A percentile compares a stretch with the other conserved stretches of the same genome.
Evolutionary conservation across 1,284 basidiomycete genomes (phyloP).

Genomic region (Sporisorium sorghi): DNA sequence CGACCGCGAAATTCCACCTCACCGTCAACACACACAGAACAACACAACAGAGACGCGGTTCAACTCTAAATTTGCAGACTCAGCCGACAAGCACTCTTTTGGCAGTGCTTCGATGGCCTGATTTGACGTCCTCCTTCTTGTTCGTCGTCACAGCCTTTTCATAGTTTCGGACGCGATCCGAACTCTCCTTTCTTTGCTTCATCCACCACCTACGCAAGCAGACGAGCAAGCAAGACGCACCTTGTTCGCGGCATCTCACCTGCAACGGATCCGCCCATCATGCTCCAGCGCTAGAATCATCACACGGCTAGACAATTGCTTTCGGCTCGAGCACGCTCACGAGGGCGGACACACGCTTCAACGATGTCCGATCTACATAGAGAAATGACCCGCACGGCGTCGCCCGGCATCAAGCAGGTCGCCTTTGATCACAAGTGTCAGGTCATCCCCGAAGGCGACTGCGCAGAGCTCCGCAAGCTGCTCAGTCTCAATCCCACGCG

Average conservation of each 20-base stretch:
- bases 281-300: neutral
- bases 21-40: neutral
- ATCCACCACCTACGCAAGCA: neutral
- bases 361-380: conserved; percentile 21
- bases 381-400: conserved; percentile 7
- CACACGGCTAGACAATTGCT: neutral
- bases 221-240: neutral
- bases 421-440: conserved; percentile 42
- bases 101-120: neutral
- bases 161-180: neutral
- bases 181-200: neutral
- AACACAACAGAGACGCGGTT: neutral
- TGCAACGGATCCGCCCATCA: no score
- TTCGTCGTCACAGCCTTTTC: neutral
- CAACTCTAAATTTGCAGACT: neutral
- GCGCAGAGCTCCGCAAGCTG: conserved; percentile 41
- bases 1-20: neutral
- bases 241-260: neutral
- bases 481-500: conserved; percentile 34
- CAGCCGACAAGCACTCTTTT: neutral
- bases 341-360: neutral
- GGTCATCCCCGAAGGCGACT: conserved; percentile 46
- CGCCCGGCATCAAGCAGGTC: conserved; percentile 35
- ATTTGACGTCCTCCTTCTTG: conserved; percentile 1
- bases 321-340: neutral